Percentiles rank a stretch among this genome's conserved stretches.
phyloP scores from a whole-genome alignment of 495 filamentous ascomycete genomes.

The Penicillium fimorum region DNA sequence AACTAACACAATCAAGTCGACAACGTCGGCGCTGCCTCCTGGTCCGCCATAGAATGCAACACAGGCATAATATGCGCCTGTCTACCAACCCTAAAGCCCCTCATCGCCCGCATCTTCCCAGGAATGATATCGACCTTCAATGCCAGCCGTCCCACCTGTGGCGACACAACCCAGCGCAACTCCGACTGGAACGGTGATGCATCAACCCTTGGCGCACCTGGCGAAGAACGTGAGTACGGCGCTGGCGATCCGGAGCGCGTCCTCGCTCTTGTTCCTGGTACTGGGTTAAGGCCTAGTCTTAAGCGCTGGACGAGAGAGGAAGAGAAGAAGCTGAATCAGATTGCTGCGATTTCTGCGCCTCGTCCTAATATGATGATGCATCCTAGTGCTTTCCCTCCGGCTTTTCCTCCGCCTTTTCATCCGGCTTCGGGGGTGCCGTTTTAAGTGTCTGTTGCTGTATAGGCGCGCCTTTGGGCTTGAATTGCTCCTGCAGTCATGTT shows the following conservation, averaged over 20 bases:
- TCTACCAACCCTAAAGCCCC: constrained; percentile 81
- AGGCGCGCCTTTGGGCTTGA: neutral
- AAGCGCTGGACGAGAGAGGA: constrained; percentile 9
- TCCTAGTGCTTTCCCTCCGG: neutral
- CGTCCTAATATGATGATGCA: constrained; percentile 1
- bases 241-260: constrained; percentile 28
- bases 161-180: constrained; percentile 20
- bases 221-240: constrained; percentile 37
- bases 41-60: constrained; percentile 92
- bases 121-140: constrained; percentile 33
- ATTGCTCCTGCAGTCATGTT: neutral
- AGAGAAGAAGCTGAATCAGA: constrained; percentile 7
- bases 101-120: constrained; percentile 51
- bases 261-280: constrained; percentile 24
- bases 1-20: constrained; percentile 37
- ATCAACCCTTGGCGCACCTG: constrained; percentile 32
- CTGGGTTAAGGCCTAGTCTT: constrained; percentile 5
- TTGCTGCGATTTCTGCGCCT: constrained; percentile 9
- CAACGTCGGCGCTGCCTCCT: constrained; percentile 59
- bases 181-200: constrained; percentile 36
- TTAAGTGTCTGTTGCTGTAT: neutral
- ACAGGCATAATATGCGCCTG: constrained; percentile 84
- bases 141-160: constrained; percentile 19
- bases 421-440: neutral
- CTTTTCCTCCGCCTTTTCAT: neutral